Conservation (phyloP, 306 rosid species). For the Fragaria ananassa region DNA sequence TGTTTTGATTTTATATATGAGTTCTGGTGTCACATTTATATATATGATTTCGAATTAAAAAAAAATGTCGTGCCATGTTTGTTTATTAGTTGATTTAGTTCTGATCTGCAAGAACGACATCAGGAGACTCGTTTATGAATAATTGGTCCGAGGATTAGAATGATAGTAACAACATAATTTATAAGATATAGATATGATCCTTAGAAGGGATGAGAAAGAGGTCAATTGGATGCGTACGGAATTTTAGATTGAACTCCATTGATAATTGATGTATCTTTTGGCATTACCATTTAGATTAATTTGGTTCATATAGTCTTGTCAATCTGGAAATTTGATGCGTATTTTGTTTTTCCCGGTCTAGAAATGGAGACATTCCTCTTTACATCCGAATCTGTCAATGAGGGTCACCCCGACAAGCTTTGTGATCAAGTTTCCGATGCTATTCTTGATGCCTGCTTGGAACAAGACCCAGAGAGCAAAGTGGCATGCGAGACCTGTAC, state of each 20-base stretch:
- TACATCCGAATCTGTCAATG: constrained; percentile 83
- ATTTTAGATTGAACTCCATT: not conserved
- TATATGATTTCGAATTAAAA: not conserved
- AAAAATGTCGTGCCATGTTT: not conserved
- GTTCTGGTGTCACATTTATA: not conserved
- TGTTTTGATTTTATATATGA: not conserved
- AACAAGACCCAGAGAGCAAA: constrained; percentile 69
- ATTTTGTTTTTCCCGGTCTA: constrained; percentile 9
- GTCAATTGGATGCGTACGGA: too few species aligned
- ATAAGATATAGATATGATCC: not conserved
- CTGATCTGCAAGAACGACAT: not conserved
- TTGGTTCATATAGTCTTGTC: not conserved
- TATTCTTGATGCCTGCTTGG: constrained; percentile 71
- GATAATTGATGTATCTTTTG: not conserved
- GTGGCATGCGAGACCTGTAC: constrained; percentile 91
- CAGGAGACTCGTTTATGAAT: not conserved
- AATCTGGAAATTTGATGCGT: not conserved
- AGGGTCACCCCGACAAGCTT: constrained; percentile 82
- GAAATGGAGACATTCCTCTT: constrained; percentile 72
- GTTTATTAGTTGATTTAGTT: not conserved
- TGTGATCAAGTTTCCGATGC: constrained; percentile 85
- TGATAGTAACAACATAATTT: too few species aligned
- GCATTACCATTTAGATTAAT: not conserved
- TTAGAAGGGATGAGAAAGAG: not conserved
- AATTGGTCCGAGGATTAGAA: not conserved